Evolutionary conservation across 441 rosid species (phyloP).

Genomic region (Aleurites moluccanus): DNA sequence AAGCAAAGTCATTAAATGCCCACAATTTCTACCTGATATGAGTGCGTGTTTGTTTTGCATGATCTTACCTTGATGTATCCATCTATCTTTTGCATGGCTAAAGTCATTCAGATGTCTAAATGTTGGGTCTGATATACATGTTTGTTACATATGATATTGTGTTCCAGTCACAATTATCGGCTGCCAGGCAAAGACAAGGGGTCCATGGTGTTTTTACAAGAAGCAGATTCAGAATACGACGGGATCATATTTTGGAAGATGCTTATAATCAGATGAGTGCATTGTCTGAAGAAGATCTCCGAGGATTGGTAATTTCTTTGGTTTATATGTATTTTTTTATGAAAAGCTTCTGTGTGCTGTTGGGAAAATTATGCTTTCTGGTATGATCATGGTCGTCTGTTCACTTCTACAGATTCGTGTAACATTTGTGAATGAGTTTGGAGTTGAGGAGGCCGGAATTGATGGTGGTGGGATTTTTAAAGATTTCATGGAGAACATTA

Average conservation of each 20-base stretch:
- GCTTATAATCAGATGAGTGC: conserved; percentile 97
- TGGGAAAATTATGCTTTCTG: conserved; percentile 14
- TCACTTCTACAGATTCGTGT: conserved; percentile 78
- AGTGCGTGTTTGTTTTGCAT: not conserved
- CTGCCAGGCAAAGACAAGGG: conserved; percentile 73
- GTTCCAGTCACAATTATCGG: conserved; percentile 73
- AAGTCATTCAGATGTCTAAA: not conserved
- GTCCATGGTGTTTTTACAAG: conserved; percentile 74
- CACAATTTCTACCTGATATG: not conserved
- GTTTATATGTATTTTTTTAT: conserved; percentile 17
- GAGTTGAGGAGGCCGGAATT: conserved; percentile 99
- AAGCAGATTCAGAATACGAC: conserved; percentile 86
- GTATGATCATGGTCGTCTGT: conserved; percentile 29
- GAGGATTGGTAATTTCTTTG: conserved; percentile 64
- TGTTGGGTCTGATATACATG: conserved; percentile 1
- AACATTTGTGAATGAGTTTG: conserved; percentile 92
- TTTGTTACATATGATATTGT: conserved; percentile 19
- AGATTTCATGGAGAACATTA: conserved; percentile 99
- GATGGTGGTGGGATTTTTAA: conserved; percentile 99
- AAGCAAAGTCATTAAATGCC: not conserved
- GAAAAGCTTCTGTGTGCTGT: not conserved
- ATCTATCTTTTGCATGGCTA: not conserved
- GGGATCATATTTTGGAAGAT: conserved; percentile 97
- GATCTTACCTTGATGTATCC: not conserved
- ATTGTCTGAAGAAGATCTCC: conserved; percentile 94